Evolutionary conservation across 352 stramenopile genomes (phyloP).

Genomic region (Phytophthora multivora): DNA sequence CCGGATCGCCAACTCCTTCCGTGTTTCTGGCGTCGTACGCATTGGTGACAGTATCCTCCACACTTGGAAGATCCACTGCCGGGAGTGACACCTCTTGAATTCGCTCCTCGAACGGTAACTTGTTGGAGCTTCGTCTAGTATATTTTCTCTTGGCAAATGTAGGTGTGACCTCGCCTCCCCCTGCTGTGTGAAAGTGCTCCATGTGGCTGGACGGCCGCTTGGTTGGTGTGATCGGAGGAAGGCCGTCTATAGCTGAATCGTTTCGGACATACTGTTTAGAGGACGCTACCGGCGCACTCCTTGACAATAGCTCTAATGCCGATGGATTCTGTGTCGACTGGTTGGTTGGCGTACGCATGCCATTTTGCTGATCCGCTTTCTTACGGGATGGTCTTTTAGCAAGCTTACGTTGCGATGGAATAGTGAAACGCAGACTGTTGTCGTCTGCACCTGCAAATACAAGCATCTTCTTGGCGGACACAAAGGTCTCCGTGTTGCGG

Average conservation of each 20-base stretch:
- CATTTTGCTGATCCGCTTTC: neutral
- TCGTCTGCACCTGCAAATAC: constrained; percentile 46
- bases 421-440: constrained; percentile 7
- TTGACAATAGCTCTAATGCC: constrained; percentile 60
- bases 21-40: constrained; percentile 38
- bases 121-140: constrained; percentile 33
- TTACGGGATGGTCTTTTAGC: constrained; percentile 22
- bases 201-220: constrained; percentile 37
- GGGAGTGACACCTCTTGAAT: constrained; percentile 29
- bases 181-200: constrained; percentile 26
- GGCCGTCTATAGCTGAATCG: constrained; percentile 11
- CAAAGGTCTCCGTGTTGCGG: constrained; percentile 70
- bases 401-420: constrained; percentile 30
- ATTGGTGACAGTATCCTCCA: constrained; percentile 43
- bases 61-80: constrained; percentile 29
- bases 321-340: constrained; percentile 28
- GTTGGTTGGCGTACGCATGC: constrained; percentile 28
- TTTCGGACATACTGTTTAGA: constrained; percentile 14
- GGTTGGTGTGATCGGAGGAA: constrained; percentile 18
- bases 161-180: constrained; percentile 17
- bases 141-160: constrained; percentile 52
- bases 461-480: constrained; percentile 74
- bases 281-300: constrained; percentile 47
- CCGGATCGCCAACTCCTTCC: constrained; percentile 29
- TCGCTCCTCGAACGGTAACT: constrained; percentile 45